A percentile compares a stretch with the other conserved stretches of the same genome.
Evolutionary conservation across 169 alveolate species (phyloP).

Genomic region (Cryptosporidium ryanae): DNA sequence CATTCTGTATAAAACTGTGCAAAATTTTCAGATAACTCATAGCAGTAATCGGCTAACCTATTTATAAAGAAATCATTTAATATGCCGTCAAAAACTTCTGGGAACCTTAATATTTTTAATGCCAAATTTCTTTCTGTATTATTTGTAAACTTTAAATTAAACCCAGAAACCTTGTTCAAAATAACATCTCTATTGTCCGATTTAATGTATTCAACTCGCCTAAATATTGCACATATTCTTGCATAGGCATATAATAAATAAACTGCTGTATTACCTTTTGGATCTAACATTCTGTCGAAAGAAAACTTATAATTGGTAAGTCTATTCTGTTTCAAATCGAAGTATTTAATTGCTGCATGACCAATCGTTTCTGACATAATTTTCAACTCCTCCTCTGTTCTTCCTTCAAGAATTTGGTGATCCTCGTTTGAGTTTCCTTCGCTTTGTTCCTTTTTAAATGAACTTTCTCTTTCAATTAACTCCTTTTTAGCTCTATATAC

Average conservation of each 20-base stretch:
- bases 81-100: constrained; percentile 89
- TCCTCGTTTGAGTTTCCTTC: constrained; percentile 17
- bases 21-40: constrained; percentile 92
- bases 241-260: constrained; percentile 95
- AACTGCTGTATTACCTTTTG: constrained; percentile 93
- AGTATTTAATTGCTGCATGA: constrained; percentile 97
- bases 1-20: constrained; percentile 94
- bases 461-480: constrained; percentile 77
- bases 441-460: neutral
- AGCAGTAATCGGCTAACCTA: constrained; percentile 94
- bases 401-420: neutral
- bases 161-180: constrained; percentile 78
- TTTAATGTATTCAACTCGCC: constrained; percentile 85
- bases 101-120: constrained; percentile 84
- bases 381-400: constrained; percentile 78
- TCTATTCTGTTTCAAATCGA: constrained; percentile 95
- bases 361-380: constrained; percentile 93
- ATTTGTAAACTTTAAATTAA: constrained; percentile 63
- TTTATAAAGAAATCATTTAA: constrained; percentile 83
- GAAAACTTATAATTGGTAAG: constrained; percentile 94
- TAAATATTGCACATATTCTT: constrained; percentile 93
- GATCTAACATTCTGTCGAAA: constrained; percentile 97
- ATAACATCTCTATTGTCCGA: constrained; percentile 17
- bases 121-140: constrained; percentile 85
- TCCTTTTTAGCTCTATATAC: constrained; percentile 92